phyloP scores from a whole-genome alignment of 176 grass and related monocot genomes.

The bread wheat (Triticum aestivum) region IWGSC_CS_RefSeq_v2.1 NC_057796.1:294442709-294443208 shows the following conservation, averaged over 20 bases:
- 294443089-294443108: background rate
- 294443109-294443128: background rate
- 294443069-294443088: background rate
- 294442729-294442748: background rate
- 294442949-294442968: slow-evolving; percentile 20
- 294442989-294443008: too few relatives aligned
- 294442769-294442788: background rate
- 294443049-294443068: background rate
- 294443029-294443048: background rate
- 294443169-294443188: background rate
- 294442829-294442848: background rate
- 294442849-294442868: slow-evolving; percentile 1
- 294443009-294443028: background rate
- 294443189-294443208: background rate
- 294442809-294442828: slow-evolving; percentile 17
- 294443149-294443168: background rate
- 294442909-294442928: background rate
- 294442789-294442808: background rate
- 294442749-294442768: background rate
- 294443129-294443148: background rate
- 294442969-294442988: background rate
- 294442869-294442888: too few relatives aligned
- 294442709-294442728: background rate
- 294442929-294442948: background rate
- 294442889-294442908: background rate